Base-by-base conservation (phyloP, 768 basidiomycete genomes). In the Coprinopsis marcescibilis region DNA sequence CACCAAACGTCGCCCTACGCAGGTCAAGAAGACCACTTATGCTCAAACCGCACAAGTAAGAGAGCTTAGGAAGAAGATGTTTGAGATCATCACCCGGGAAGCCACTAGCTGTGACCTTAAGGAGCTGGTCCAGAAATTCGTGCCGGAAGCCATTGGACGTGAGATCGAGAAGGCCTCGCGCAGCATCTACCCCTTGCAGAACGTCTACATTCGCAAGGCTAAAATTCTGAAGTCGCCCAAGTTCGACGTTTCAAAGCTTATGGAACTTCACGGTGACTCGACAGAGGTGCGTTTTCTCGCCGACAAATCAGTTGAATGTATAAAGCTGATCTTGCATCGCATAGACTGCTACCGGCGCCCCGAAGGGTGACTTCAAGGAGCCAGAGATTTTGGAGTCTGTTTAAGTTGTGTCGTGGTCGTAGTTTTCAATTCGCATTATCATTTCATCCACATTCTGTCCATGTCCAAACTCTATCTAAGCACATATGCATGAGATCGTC, bases 31-130 rank as follows among this genome's bases (percentile, higher is more conserved):
- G 78, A 99, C 96, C 47, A 98, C 96, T 26, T 99, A 99, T 67
- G 96, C 96, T 37, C 89, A 98, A 71, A 76, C 92, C 20, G 75
- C 83, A 60, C 96, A 99, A 72, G 82, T 98, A 58, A 83, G 90
- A 56, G 95, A 96, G 77, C 98, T 99, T 67, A 78, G 96, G 67
- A 89, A 89, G 68, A 98, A 98, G 81, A 99, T 99, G 96, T 91
- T 97, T 59, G 96, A 94, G 75, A 92, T 95, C 67, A 93, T 94
- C 84, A 93, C 82, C 48, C 83, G 94, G 54, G 96, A 99, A 72
- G 89, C 93, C 41, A 78, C 89, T 48, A 90, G 84, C 60, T 92
- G 89, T 64, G 96, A 98, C 70, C 71, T 99, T 71, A 98, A 98
- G 83, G 91, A 94, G 77, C 68, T 92, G 57, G 93, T 98, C 51